Conservation (phyloP, 208 protist species). For the Novymonas esmeraldas region DNA sequence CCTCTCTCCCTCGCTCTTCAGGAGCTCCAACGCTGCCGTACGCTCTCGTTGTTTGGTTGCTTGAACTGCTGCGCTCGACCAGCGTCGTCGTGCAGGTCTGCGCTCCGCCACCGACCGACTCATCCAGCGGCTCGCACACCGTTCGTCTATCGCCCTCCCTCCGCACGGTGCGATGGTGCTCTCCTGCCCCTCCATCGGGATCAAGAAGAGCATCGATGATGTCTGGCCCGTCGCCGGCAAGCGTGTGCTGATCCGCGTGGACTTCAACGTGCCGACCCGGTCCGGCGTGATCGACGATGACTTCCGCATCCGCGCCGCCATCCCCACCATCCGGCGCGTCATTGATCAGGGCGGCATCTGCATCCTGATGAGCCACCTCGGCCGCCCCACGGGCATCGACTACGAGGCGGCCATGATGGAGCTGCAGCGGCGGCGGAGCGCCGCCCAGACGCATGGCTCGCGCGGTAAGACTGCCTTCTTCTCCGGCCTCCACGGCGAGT, state of each 20-base stretch:
- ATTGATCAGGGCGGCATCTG: constrained; percentile 93
- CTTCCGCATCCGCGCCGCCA: constrained; percentile 93
- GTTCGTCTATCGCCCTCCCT: too few species aligned
- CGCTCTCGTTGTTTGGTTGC: too few species aligned
- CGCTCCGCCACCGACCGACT: too few species aligned
- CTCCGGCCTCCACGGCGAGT: constrained; percentile 50
- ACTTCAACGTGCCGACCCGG: constrained; percentile 97
- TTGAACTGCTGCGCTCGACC: too few species aligned
- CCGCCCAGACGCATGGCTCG: constrained; percentile 1
- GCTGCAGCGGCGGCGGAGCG: constrained; percentile 34
- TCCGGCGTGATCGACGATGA: constrained; percentile 94
- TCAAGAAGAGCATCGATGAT: constrained; percentile 86
- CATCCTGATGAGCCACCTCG: constrained; percentile 97
- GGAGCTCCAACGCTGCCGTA: too few species aligned
- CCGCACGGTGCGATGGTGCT: constrained; percentile 24
- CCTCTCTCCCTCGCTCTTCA: too few species aligned
- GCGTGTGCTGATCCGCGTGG: constrained; percentile 94
- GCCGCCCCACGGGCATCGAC: constrained; percentile 94
- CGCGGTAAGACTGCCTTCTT: constrained; percentile 80
- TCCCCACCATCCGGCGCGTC: constrained; percentile 96
- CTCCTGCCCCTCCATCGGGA: constrained; percentile 27
- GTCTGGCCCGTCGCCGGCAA: constrained; percentile 92
- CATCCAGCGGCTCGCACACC: too few species aligned
- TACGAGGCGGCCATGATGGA: constrained; percentile 39
- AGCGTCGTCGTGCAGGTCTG: too few species aligned